Conservation (phyloP, 2,329 filamentous ascomycete genomes). For the Hypoxylon sp. region DNA sequence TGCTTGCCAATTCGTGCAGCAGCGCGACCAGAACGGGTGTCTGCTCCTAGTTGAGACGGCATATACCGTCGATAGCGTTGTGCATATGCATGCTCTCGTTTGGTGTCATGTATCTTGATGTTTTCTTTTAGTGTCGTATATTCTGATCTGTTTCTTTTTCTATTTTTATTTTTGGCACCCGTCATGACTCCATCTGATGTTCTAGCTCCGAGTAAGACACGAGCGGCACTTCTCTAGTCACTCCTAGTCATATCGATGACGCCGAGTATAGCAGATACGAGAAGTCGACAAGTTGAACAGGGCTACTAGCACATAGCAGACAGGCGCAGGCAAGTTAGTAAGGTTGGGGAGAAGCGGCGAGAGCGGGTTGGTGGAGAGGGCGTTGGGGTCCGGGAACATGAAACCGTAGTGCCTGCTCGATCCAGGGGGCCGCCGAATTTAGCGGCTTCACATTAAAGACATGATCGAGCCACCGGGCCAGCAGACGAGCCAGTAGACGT, state of each 20-base stretch:
- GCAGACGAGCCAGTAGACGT: neutral
- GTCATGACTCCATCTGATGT: neutral
- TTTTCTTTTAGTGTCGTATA: no score
- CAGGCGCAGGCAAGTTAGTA: no score
- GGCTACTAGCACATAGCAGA: no score
- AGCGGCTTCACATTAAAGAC: conserved; percentile 1
- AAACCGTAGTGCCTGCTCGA: conserved; percentile 22
- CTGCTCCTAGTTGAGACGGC: no score
- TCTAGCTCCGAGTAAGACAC: neutral
- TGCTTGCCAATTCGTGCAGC: neutral
- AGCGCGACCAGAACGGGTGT: neutral
- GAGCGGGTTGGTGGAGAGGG: no score
- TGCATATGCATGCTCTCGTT: no score
- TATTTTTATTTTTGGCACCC: no score
- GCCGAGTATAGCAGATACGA: conserved; percentile 8
- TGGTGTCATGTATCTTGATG: no score
- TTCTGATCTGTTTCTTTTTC: no score
- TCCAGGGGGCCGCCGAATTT: conserved; percentile 15
- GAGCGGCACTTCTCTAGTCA: conserved; percentile 21
- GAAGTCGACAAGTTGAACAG: conserved; percentile 10
- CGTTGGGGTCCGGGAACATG: conserved; percentile 18
- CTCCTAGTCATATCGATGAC: conserved; percentile 21
- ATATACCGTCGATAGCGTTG: no score
- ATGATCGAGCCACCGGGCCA: conserved; percentile 16
- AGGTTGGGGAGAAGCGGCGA: no score